Percentiles rank a stretch among this genome's conserved stretches.
These are phyloP conservation scores for Geosiphon pyriformis DNA, from an alignment of 192 early-diverging fungal species.

Conservation along the genomic window DNA sequence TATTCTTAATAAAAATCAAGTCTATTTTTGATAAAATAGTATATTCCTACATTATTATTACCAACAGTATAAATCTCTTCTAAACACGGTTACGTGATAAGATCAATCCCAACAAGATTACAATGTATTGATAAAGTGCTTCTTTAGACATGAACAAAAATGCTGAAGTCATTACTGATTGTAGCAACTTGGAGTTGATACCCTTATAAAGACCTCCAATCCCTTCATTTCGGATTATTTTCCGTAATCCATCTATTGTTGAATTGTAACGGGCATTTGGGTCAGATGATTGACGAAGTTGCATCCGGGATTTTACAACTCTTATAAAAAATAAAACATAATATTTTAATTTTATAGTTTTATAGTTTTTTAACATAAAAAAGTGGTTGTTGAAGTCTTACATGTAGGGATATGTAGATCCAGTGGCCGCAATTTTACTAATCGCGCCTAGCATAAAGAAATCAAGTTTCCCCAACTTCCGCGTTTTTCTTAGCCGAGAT, in stretches of 20 bases:
- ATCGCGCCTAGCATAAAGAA: constrained; percentile 96
- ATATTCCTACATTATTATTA: no score
- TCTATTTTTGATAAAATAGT: no score
- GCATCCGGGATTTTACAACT: constrained; percentile 97
- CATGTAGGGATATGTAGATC: constrained; percentile 98
- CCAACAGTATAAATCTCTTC: no score
- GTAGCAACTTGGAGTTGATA: constrained; percentile 93
- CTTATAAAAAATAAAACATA: constrained; percentile 30
- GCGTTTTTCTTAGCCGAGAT: constrained; percentile 50
- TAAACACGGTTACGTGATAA: no score
- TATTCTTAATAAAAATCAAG: no score
- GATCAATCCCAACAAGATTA: constrained; percentile 31
- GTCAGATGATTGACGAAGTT: constrained; percentile 81
- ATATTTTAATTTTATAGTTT: constrained; percentile 3
- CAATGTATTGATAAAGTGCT: constrained; percentile 64
- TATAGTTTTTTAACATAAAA: background rate
- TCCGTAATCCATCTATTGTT: constrained; percentile 81
- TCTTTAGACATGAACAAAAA: constrained; percentile 96
- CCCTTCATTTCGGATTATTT: constrained; percentile 90
- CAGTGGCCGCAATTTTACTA: constrained; percentile 90
- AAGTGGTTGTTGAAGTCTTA: constrained; percentile 32
- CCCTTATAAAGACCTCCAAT: constrained; percentile 83
- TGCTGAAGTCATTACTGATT: constrained; percentile 91
- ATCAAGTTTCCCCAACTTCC: constrained; percentile 71
- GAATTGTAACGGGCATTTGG: constrained; percentile 70